These are phyloP conservation scores for Calocybe gangraenosa DNA, from an alignment of 768 basidiomycete genomes.

Conservation along the genomic window DNA sequence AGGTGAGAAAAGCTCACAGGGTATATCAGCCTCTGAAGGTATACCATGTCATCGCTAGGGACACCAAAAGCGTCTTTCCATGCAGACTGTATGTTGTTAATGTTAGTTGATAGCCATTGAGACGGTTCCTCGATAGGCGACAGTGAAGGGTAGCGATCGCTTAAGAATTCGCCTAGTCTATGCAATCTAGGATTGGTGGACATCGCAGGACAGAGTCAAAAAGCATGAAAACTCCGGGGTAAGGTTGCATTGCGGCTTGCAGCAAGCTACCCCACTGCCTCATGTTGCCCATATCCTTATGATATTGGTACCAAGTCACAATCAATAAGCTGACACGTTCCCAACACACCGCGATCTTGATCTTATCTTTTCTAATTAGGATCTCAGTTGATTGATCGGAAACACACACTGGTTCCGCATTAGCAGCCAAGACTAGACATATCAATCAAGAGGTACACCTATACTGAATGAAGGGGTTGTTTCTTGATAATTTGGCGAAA, in stretches of 20 bases:
- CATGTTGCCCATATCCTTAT: no score
- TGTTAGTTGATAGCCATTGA: conserved; percentile 7
- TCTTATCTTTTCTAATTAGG: no score
- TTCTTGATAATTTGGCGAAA: conserved; percentile 51
- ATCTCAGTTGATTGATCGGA: no score
- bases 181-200: neutral
- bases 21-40: no score
- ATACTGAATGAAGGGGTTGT: conserved; percentile 52
- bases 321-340: no score
- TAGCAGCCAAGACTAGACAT: no score
- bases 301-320: no score
- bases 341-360: no score
- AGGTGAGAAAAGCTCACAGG: neutral
- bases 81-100: conserved; percentile 6
- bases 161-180: conserved; percentile 3
- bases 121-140: conserved; percentile 1
- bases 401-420: no score
- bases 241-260: no score
- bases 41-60: neutral
- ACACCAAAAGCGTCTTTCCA: neutral
- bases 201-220: conserved; percentile 1
- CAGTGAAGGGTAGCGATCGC: neutral
- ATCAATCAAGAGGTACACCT: neutral
- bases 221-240: no score
- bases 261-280: no score